These are phyloP conservation scores for Rubia balearica DNA, from an alignment of 305 asterid species.

Conservation along the genomic window DNA sequence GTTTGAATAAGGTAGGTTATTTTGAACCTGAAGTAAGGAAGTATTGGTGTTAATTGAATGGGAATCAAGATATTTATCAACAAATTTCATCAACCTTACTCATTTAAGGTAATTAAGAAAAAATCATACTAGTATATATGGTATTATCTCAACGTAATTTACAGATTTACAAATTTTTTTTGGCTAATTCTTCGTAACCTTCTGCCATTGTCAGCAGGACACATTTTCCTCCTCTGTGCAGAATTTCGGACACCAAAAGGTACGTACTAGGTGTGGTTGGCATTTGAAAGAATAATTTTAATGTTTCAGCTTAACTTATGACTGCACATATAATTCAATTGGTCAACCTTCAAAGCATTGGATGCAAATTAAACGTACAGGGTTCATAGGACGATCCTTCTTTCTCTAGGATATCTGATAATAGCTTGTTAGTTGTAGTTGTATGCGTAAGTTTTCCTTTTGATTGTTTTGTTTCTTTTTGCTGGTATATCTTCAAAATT, in stretches of 20 bases:
- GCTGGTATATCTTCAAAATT: not conserved
- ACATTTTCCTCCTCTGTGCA: not conserved
- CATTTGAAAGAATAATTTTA: not conserved
- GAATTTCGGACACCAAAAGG: not conserved
- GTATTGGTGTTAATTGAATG: not conserved
- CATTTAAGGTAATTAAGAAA: not conserved
- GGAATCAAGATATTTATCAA: not conserved
- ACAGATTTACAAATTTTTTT: not conserved
- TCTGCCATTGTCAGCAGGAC: not conserved
- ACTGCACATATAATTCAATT: too few species aligned
- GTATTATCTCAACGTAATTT: not conserved
- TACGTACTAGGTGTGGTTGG: not conserved
- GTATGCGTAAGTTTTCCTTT: not conserved
- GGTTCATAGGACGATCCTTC: too few species aligned
- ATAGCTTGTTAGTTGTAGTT: not conserved
- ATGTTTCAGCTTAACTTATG: not conserved
- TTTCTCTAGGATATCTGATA: not conserved
- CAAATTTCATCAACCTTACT: not conserved
- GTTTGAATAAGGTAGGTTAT: not conserved
- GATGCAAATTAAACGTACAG: not conserved
- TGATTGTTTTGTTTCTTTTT: not conserved
- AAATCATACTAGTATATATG: not conserved
- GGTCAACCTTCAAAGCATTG: not conserved
- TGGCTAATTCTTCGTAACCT: not conserved
- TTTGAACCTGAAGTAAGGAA: not conserved